These are phyloP conservation scores for Halteria grandinella DNA, from an alignment of 73 alveolate species.

Conservation along the genomic window DNA sequence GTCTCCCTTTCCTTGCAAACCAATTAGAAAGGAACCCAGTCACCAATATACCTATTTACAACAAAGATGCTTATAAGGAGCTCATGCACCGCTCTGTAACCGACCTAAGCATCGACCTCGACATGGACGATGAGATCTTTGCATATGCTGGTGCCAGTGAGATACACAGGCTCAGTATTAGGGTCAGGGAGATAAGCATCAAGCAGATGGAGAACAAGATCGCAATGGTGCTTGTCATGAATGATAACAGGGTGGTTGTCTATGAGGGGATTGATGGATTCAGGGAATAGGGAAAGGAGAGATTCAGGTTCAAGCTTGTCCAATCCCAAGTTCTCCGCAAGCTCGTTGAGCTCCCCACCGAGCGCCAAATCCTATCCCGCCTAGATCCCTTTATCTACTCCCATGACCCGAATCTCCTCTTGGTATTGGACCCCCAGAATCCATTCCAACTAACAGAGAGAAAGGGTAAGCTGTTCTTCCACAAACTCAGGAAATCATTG, in stretches of 20 bases:
- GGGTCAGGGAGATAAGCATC: background rate
- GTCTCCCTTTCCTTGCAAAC: too few species aligned
- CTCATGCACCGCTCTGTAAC: conserved; percentile 19
- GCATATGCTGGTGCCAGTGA: too few species aligned
- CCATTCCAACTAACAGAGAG: too few species aligned
- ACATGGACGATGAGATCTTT: conserved; percentile 7
- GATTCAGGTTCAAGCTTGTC: conserved; percentile 23
- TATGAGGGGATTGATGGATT: background rate
- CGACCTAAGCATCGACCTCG: background rate
- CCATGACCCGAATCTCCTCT: too few species aligned
- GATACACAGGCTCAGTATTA: background rate
- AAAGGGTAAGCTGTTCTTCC: conserved; percentile 6
- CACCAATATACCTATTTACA: too few species aligned
- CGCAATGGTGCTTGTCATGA: background rate
- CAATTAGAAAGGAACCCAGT: too few species aligned
- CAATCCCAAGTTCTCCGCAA: background rate
- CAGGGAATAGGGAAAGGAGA: background rate
- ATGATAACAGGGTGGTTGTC: background rate
- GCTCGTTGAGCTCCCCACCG: background rate
- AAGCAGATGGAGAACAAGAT: conserved; percentile 2
- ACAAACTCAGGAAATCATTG: too few species aligned
- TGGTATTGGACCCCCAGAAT: too few species aligned
- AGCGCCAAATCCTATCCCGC: background rate
- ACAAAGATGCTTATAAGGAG: background rate
- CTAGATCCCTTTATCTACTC: too few species aligned